Evolutionary conservation across 1,139 yeast genomes (phyloP).

Genomic region (Diutina rugosa): DNA sequence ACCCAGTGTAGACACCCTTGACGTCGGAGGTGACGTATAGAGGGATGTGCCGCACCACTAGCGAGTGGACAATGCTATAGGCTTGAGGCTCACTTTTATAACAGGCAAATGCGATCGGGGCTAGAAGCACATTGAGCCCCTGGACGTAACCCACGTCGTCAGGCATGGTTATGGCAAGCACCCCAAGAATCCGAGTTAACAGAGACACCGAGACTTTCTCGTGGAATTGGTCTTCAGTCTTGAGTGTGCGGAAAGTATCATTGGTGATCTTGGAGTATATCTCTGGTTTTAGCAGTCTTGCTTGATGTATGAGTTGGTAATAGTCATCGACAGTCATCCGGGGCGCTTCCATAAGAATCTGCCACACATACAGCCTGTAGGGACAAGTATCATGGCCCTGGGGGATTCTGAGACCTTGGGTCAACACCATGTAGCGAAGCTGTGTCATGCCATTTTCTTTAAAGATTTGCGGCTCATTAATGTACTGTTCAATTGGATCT

Average conservation of each 20-base stretch:
- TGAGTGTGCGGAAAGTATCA: slow-evolving; percentile 79
- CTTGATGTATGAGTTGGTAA: slow-evolving; percentile 36
- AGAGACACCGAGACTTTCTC: slow-evolving; percentile 56
- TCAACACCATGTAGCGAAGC: slow-evolving; percentile 62
- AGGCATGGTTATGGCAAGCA: slow-evolving; percentile 44
- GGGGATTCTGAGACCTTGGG: slow-evolving; percentile 58
- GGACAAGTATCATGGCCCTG: slow-evolving; percentile 43
- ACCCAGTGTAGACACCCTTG: slow-evolving; percentile 77
- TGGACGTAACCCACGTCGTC: slow-evolving; percentile 56
- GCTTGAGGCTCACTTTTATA: slow-evolving; percentile 78
- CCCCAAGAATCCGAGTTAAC: slow-evolving; percentile 55
- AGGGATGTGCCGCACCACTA: slow-evolving; percentile 56
- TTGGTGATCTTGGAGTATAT: slow-evolving; percentile 64
- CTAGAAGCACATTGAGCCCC: slow-evolving; percentile 81
- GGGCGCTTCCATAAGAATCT: slow-evolving; percentile 55
- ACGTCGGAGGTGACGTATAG: slow-evolving; percentile 66
- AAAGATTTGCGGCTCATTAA: slow-evolving; percentile 48
- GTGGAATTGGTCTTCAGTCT: slow-evolving; percentile 60
- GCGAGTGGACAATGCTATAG: slow-evolving; percentile 50
- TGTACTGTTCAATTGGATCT: slow-evolving; percentile 54
- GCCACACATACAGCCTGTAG: slow-evolving; percentile 72
- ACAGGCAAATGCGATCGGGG: slow-evolving; percentile 70
- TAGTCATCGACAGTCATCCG: slow-evolving; percentile 45
- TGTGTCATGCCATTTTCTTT: slow-evolving; percentile 65
- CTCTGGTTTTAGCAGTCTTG: slow-evolving; percentile 26